Base-by-base conservation (phyloP, 345 rosid genomes). In the Trapa bicornis region DNA sequence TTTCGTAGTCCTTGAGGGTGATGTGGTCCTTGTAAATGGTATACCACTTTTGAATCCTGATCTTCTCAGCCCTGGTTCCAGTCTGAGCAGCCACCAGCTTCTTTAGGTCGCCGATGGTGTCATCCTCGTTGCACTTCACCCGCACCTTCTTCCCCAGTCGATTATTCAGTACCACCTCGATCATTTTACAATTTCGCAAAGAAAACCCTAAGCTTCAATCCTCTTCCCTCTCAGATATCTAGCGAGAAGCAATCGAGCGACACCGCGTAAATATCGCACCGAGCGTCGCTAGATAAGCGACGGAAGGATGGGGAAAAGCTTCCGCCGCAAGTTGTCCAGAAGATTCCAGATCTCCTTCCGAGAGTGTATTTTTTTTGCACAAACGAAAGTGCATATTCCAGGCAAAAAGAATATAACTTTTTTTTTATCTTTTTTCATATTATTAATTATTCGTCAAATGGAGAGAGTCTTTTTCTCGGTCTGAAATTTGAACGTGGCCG, bases 71-170 rank as follows among this genome's bases (percentile, higher is more conserved):
- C 6, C 77, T 61, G 69, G 82, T 84, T 15, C 87, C 85, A 8
- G 95, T 88, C 58, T 86, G 89, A 3, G 95, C 89, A 16, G 89
- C 95, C 37, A 88, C 95, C 54, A 88, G 89, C 83, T 86, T 88
- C 86, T 88, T 88, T 66, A 87, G 73, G 76, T 87, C 90, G 29
- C 94, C 88, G 75, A 87, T 85, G n/a, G 88, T 84, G 74, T 87
- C 90, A 15, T 87, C 90, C 1, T 84, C 88, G 83, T 87, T 87
- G 78, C 94, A 87, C 83, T 87, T 87, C 68, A 85, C 93, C 67
- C 93, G 70, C 37, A 87, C 88, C 78, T 87, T 87, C 82, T 87
- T 87, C 73, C 94, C 90, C 63, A 87, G 41, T 45, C 94, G 70
- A 47, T 87, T 87, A 83, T 87, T 87, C 69, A 87, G 71, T 65